Evolutionary conservation across 202 grass and related monocot species (phyloP), one percentile per base, ranked within the genome.

Genomic region (Panicum virgatum): DNA sequence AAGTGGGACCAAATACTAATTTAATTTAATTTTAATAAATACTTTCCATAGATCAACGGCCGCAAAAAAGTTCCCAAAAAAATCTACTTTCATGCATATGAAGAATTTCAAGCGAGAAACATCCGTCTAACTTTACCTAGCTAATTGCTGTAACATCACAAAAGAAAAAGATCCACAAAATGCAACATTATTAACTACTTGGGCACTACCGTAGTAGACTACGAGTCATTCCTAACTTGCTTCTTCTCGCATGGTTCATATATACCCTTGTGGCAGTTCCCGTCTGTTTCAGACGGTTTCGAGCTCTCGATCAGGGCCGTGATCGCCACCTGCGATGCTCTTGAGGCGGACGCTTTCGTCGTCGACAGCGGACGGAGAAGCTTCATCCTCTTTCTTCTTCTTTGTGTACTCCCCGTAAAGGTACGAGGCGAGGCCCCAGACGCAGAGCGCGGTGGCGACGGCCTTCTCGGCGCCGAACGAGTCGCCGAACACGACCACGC

Each of bases 351-450:
- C 16, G 18, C 53, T 47, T 6, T 66, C 66, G 54, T 45, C 18
- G 20, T 79, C 76, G 1, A 51, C 19, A 16, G 9, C 46, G 12
- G 13, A 0, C 12, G 40, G 18, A 14, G 4, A 73, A 25, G 52
- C 22, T 0, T 32, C 69, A 20, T 52, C 62, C 30, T 84, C 67
- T 13, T 64, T 29, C 60, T 76, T 25, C 62, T 43, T 44, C 85
- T 89, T 92, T 32, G 34, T 77, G 54, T 91, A 89, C 76, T 96
- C 90, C 30, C 90, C 90, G 45, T 89, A 93, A 50, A 97, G 71
- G 68, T 97, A 97, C 13, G 94, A 97, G 3, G 80, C 73, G 51
- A 97, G 83, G 9, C 94, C 94, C 94, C 94, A 97, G 43, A 78
- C 62, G 83, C 90, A 97, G 22, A 97, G 88, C 34, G 80, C 80